Evolutionary conservation across 2,329 filamentous ascomycete species (phyloP).

Genomic region (Pseudogymnoascus sp.): DNA sequence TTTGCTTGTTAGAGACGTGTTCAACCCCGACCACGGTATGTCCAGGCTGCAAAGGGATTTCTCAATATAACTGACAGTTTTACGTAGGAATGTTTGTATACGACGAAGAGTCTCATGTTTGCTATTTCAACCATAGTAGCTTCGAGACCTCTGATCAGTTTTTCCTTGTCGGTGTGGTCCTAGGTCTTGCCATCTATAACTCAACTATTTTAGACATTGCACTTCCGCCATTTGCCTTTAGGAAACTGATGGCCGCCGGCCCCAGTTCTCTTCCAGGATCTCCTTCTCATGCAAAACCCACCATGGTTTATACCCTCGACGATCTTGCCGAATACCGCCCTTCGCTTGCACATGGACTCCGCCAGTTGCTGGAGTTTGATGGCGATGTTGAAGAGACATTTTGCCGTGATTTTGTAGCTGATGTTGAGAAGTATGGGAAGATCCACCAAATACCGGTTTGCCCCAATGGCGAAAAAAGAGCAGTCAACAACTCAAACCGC

Average conservation of each 20-base stretch:
- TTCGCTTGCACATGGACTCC: slow-evolving; percentile 65
- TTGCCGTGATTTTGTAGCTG: slow-evolving; percentile 72
- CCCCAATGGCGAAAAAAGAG: slow-evolving; percentile 60
- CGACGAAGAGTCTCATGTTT: slow-evolving; percentile 82
- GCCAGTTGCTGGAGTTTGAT: slow-evolving; percentile 71
- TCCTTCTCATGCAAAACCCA: slow-evolving; percentile 48
- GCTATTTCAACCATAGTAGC: slow-evolving; percentile 87
- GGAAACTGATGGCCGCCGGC: slow-evolving; percentile 73
- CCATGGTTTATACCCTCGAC: slow-evolving; percentile 68
- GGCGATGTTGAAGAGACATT: slow-evolving; percentile 77
- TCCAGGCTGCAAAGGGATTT: slow-evolving; percentile 14
- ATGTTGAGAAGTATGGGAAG: slow-evolving; percentile 70
- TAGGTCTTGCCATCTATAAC: slow-evolving; percentile 90
- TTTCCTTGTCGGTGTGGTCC: slow-evolving; percentile 78
- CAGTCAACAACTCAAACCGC: slow-evolving; percentile 78
- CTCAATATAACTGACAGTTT: slow-evolving; percentile 12
- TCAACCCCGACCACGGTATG: slow-evolving; percentile 81
- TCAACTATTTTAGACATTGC: slow-evolving; percentile 87
- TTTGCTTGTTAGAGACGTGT: slow-evolving; percentile 78
- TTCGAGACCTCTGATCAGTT: slow-evolving; percentile 90
- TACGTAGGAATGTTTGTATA: slow-evolving; percentile 76
- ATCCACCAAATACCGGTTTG: slow-evolving; percentile 62
- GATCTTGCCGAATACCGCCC: slow-evolving; percentile 81
- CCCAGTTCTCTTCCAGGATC: slow-evolving; percentile 52
- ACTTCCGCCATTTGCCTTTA: slow-evolving; percentile 81